These are phyloP conservation scores for Chaetomium strumarium DNA, from an alignment of 2,329 filamentous ascomycete species.

Conservation along the genomic window DNA sequence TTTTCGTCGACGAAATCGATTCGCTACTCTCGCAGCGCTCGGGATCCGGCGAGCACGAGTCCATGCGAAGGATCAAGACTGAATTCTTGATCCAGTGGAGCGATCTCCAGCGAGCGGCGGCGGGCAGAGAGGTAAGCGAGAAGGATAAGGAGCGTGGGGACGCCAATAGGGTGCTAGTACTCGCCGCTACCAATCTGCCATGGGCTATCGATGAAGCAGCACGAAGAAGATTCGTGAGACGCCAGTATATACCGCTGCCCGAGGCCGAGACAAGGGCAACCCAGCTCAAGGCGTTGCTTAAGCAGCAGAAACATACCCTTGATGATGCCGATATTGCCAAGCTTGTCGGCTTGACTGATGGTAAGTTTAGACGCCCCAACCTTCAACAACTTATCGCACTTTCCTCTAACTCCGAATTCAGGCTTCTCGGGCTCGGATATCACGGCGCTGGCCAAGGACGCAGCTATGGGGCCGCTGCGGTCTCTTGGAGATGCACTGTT, in stretches of 20 bases:
- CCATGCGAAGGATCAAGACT: constrained; percentile 89
- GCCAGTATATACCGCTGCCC: constrained; percentile 93
- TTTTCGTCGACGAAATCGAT: constrained; percentile 98
- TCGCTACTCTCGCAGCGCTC: constrained; percentile 80
- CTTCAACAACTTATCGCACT: neutral
- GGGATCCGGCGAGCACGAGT: constrained; percentile 83
- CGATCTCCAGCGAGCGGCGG: constrained; percentile 84
- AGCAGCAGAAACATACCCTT: constrained; percentile 81
- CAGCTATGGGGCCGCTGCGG: constrained; percentile 91
- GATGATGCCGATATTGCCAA: constrained; percentile 63
- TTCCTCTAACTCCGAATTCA: constrained; percentile 32
- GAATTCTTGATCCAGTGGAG: constrained; percentile 98
- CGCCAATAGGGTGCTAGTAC: constrained; percentile 79
- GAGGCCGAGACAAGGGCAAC: constrained; percentile 73
- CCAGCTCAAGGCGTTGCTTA: constrained; percentile 73
- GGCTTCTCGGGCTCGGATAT: constrained; percentile 98
- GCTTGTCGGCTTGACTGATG: constrained; percentile 77
- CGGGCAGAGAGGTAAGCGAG: constrained; percentile 64
- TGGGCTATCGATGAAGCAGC: constrained; percentile 98
- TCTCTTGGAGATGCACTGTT: constrained; percentile 85
- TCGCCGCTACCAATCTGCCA: constrained; percentile 91
- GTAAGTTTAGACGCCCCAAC: constrained; percentile 46
- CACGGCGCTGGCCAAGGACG: constrained; percentile 92
- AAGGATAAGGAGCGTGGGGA: constrained; percentile 70
- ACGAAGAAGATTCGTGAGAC: constrained; percentile 78